Evolutionary conservation across 805 yeast species (phyloP), one percentile per base, ranked within the genome.

Genomic region (Wickerhamiella musiphila): DNA sequence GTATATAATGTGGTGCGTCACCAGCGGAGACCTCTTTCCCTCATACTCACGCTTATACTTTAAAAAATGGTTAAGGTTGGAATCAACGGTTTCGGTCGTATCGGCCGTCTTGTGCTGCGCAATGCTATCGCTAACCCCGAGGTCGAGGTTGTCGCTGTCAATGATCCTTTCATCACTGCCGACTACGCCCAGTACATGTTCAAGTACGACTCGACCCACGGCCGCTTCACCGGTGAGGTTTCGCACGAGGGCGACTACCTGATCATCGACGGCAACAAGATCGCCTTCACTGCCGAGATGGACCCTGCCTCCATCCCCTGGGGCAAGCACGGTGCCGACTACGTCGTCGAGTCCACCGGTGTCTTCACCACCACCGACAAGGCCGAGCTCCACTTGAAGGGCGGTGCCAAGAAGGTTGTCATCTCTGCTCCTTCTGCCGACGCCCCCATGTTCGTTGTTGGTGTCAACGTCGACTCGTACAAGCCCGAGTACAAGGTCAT

Each of bases 171-270:
- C 68, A 82, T 81, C 52, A 71, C 72, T 41, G 68, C 90, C 39
- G 93, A 81, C 47, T 81, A 81, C 62, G 93, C 93, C 53, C 78
- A 93, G 43, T 81, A 81, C 71, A 73, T 81, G 82, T 79, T 81
- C 78, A 82, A 81, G 68, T 81, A 79, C 64, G 94, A 81, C 63
- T 78, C 93, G 40, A 81, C 93, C 45, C 94, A 81, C 67, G 92
- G 93, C 53, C 66, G 64, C 56, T 82, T 59, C 75, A 59, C 64
- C 53, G 94, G 94, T 53, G 70, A 64, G 39, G 93, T 81, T 41
- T 39, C 62, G 47, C 53, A 59, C 44, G 68, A 68, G 44, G 81
- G 63, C 41, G 66, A 63, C 49, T 49, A 58, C 53, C 59, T 81
- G 41, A 57, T 75, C 59, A 70, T 81, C 55, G 69, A 75, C 56